These are phyloP conservation scores for Penicillium hesseltinei DNA, from an alignment of 2,329 filamentous ascomycete species.

Conservation along the genomic window DNA sequence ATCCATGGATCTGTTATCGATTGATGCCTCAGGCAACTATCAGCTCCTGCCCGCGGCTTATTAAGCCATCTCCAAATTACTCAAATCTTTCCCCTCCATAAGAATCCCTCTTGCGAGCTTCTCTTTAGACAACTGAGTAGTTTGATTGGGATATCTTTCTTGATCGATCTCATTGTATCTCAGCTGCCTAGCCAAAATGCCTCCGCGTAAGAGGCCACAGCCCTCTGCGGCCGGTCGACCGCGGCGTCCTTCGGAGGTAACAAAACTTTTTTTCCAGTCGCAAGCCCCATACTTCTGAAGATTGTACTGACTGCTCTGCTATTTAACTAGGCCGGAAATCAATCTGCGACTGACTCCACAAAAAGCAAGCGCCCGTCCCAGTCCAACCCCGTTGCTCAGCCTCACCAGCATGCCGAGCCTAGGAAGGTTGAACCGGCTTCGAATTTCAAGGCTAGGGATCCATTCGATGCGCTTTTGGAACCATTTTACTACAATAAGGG, in stretches of 20 bases:
- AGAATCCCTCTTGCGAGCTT: slow-evolving; percentile 6
- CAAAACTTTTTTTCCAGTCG: slow-evolving; percentile 28
- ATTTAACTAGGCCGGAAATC: slow-evolving; percentile 2
- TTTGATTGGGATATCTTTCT: slow-evolving; percentile 7
- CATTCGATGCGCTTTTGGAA: slow-evolving; percentile 63
- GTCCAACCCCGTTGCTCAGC: slow-evolving; percentile 23
- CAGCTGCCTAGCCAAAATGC: slow-evolving; percentile 29
- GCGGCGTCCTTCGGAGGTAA: slow-evolving; percentile 34
- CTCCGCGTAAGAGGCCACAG: slow-evolving; percentile 39
- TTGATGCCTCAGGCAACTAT: slow-evolving; percentile 16
- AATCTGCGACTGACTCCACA: slow-evolving; percentile 23
- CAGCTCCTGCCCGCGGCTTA: slow-evolving; percentile 4
- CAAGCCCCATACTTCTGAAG: background rate
- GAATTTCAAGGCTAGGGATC: slow-evolving; percentile 34
- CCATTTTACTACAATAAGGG: slow-evolving; percentile 69
- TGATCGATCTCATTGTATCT: background rate
- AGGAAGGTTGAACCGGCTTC: slow-evolving; percentile 18
- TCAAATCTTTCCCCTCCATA: slow-evolving; percentile 26
- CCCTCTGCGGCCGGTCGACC: slow-evolving; percentile 27
- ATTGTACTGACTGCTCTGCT: slow-evolving; percentile 9
- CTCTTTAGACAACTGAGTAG: slow-evolving; percentile 7
- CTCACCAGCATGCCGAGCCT: slow-evolving; percentile 18
- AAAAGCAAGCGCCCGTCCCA: slow-evolving; percentile 31
- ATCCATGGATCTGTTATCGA: no score
- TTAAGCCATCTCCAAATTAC: slow-evolving; percentile 27